phyloP scores from a whole-genome alignment of 1,284 basidiomycete genomes.

The Apiotrichum siamense region DNA sequence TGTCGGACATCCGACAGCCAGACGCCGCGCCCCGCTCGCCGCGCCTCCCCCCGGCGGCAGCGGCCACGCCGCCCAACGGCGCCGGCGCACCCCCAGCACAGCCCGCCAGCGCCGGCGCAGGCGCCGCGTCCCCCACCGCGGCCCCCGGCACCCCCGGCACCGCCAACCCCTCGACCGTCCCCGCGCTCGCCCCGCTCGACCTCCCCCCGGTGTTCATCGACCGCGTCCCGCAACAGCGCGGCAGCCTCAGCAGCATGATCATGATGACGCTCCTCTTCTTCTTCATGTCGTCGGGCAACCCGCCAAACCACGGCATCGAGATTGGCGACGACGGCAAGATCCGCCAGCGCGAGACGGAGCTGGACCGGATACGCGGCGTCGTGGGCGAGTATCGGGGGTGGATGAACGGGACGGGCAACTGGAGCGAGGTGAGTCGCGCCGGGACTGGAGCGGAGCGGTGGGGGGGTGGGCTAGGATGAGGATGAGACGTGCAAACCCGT shows the following conservation, averaged over 20 bases:
- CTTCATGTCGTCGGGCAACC: slow-evolving; percentile 42
- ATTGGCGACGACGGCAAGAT: slow-evolving; percentile 38
- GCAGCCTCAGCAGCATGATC: slow-evolving; percentile 36
- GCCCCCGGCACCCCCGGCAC: neutral
- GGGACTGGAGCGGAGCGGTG: neutral
- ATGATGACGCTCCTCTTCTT: slow-evolving; percentile 33
- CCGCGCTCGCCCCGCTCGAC: neutral
- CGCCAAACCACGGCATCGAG: slow-evolving; percentile 19
- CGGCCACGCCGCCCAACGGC: neutral
- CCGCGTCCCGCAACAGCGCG: slow-evolving; percentile 22
- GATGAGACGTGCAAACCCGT: too few species aligned
- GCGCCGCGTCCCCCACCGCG: neutral
- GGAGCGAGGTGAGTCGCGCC: slow-evolving; percentile 34
- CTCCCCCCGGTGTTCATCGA: slow-evolving; percentile 12
- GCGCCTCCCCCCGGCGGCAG: neutral
- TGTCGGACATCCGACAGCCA: neutral
- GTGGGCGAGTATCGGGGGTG: slow-evolving; percentile 33
- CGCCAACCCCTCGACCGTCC: neutral
- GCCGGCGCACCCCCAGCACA: too few species aligned
- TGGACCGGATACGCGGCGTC: slow-evolving; percentile 23
- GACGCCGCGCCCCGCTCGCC: neutral
- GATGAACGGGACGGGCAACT: slow-evolving; percentile 35
- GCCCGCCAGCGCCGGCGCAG: neutral
- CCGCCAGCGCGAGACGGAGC: slow-evolving; percentile 26
- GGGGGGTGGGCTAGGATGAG: neutral